Evolutionary conservation across 768 basidiomycete species (phyloP), one percentile per base, ranked within the genome.

Genomic region (Chlorophyllum brunneum): DNA sequence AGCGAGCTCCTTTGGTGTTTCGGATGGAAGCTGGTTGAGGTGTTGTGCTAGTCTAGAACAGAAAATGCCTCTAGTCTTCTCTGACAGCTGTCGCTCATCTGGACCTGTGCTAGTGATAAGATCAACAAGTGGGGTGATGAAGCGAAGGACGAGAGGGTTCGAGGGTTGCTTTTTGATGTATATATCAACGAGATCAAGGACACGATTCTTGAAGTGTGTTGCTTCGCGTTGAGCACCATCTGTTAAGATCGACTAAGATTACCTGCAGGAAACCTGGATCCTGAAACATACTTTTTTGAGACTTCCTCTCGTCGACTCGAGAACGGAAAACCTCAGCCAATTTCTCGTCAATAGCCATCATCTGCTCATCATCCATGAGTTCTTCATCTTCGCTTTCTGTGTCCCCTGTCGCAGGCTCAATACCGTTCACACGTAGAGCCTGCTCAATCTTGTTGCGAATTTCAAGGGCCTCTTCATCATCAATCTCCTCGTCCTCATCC

Each of bases 311-410:
- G 51, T 75, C 74, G 20, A 78, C 71, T 54, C 83, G 81, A 26
- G 83, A 75, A 54, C 80, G 79, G 79, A 99, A 95, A 26, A 93
- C 85, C 46, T 85, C 81, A 3, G 90, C 92, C 5, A 99, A 81
- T 63, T 95, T 88, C 43, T 90, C 88, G 63, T 99, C 95, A 23
- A 98, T 82, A 29, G 88, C 88, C 77, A 98, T 85, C 95, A 99
- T 99, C 70, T 97, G 92, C 22, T 98, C 95, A 63, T 99, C 95
- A 63, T 97, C 89, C 85, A 95, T 86, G 24, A 85, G 70, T 42
- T 88, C 87, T 55, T 85, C 83, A 10, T 81, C 81, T 24, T 76
- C 75, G 31, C 75, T 82, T 40, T 82, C 81, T 5, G 75, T 75
- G 18, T 81, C 80, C 6, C 79, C 79, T 13, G 79, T 75, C 1